Conservation (phyloP, 495 filamentous ascomycete genomes). For the Lepidopterella palustris region DNA sequence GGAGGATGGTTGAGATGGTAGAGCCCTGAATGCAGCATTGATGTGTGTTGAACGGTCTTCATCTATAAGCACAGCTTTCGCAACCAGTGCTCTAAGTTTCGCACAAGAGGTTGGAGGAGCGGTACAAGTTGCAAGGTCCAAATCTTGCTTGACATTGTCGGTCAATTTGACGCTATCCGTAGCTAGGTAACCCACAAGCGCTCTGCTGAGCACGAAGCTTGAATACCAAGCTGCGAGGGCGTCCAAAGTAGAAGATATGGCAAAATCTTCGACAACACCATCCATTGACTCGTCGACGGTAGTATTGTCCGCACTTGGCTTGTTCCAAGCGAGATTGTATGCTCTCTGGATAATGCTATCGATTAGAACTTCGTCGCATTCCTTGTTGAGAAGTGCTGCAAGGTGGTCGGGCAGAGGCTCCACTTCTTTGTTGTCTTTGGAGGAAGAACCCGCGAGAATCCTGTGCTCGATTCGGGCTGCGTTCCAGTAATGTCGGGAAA, state of each 20-base stretch:
- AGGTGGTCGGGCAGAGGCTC: constrained; percentile 74
- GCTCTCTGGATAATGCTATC: constrained; percentile 74
- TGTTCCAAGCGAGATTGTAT: constrained; percentile 87
- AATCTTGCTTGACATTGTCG: constrained; percentile 47
- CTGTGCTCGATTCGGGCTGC: constrained; percentile 61
- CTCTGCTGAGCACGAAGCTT: constrained; percentile 63
- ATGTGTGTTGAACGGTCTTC: constrained; percentile 51
- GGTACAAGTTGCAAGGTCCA: constrained; percentile 62
- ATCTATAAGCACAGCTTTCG: constrained; percentile 54
- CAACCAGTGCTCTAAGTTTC: constrained; percentile 70
- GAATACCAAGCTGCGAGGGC: constrained; percentile 90
- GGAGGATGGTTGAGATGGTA: constrained; percentile 44
- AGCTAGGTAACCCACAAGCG: constrained; percentile 55
- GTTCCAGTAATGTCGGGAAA: constrained; percentile 74
- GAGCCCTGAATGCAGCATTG: constrained; percentile 45
- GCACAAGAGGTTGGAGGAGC: constrained; percentile 74
- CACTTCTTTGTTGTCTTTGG: constrained; percentile 39
- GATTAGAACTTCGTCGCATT: constrained; percentile 73
- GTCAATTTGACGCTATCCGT: constrained; percentile 25
- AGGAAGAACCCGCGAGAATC: constrained; percentile 12
- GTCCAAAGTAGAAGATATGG: constrained; percentile 82
- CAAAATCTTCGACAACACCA: constrained; percentile 75
- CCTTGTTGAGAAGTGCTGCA: constrained; percentile 60
- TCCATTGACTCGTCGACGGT: constrained; percentile 67
- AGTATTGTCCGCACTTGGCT: constrained; percentile 59